phyloP scores from a whole-genome alignment of 2,329 filamentous ascomycete genomes.

The Lachnellula subtilissima region DNA sequence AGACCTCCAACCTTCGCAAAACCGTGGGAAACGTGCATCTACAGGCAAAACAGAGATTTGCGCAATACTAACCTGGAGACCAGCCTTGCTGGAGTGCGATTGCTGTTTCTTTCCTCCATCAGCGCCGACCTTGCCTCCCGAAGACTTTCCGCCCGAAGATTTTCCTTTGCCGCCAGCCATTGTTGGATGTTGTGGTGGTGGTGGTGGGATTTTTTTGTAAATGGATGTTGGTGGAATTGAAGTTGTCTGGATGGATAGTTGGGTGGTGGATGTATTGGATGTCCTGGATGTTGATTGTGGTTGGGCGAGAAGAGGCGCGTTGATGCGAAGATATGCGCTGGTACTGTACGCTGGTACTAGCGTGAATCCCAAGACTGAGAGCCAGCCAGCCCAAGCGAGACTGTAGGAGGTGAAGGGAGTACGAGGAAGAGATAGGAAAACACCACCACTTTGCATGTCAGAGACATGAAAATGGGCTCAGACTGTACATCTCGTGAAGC shows the following conservation, averaged over 20 bases:
- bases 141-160: constrained; percentile 34
- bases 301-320: constrained; percentile 17
- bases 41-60: constrained; percentile 7
- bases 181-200: constrained; percentile 1
- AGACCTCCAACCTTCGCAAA: constrained; percentile 7
- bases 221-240: not conserved
- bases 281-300: not conserved
- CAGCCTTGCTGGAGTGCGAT: constrained; percentile 34
- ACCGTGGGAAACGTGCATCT: not conserved
- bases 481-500: not conserved
- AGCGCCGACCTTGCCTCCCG: constrained; percentile 33
- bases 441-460: constrained; percentile 3
- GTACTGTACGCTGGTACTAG: constrained; percentile 7
- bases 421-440: constrained; percentile 7
- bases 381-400: constrained; percentile 17
- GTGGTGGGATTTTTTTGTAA: not conserved
- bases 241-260: constrained; percentile 2
- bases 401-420: constrained; percentile 2
- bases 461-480: constrained; percentile 4
- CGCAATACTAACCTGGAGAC: constrained; percentile 34
- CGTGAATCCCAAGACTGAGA: constrained; percentile 6
- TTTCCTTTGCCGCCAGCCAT: constrained; percentile 36
- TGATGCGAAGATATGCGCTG: constrained; percentile 14
- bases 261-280: not conserved
- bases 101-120: constrained; percentile 34